Evolutionary conservation across 306 rosid species (phyloP).

Genomic region (Alnus glutinosa): DNA sequence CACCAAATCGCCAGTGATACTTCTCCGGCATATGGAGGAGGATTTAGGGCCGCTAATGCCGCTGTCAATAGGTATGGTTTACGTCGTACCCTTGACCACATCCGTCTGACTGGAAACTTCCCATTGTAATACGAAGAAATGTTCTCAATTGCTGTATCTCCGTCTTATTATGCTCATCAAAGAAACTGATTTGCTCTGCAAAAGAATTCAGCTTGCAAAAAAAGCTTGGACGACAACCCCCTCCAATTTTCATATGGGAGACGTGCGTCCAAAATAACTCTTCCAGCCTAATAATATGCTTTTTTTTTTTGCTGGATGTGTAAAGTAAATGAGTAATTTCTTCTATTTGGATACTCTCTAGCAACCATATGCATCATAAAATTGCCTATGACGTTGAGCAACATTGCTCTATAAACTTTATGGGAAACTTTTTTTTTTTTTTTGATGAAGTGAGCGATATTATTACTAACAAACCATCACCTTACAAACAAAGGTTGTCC

Average conservation of each 20-base stretch:
- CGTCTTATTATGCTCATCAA: not conserved
- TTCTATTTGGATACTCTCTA: constrained; percentile 7
- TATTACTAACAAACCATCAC: no score
- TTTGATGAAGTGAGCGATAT: no score
- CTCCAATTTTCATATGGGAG: constrained; percentile 33
- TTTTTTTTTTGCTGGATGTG: constrained; percentile 2
- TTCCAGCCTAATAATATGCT: constrained; percentile 26
- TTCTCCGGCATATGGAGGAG: constrained; percentile 93
- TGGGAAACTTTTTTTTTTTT: not conserved
- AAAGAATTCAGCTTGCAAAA: constrained; percentile 25
- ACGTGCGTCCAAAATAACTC: constrained; percentile 31
- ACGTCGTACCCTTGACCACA: constrained; percentile 80
- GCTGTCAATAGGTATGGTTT: constrained; percentile 82
- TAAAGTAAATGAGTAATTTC: not conserved
- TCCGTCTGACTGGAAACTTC: constrained; percentile 66
- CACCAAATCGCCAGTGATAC: constrained; percentile 83
- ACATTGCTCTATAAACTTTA: not conserved
- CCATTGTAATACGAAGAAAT: constrained; percentile 49
- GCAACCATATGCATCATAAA: constrained; percentile 3
- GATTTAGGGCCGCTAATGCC: constrained; percentile 84
- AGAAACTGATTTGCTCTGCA: constrained; percentile 14
- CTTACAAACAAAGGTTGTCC: no score
- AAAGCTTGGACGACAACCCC: constrained; percentile 31
- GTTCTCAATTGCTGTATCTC: not conserved
- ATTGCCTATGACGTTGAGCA: constrained; percentile 15